phyloP scores from a whole-genome alignment of 1,284 basidiomycete species.

The Tilletia indica region DNA sequence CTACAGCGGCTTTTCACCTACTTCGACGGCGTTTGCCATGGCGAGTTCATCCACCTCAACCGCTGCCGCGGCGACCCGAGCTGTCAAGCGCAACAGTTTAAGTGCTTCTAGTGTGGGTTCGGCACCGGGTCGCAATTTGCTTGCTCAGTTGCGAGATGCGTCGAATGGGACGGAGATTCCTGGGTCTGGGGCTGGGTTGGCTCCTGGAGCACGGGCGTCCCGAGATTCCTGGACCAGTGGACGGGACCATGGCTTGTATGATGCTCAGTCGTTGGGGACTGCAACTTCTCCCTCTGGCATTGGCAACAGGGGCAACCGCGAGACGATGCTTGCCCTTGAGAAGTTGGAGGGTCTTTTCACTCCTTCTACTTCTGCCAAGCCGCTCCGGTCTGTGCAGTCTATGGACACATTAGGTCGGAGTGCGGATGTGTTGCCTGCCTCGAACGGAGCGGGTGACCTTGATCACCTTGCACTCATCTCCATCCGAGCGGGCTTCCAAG shows the following conservation, averaged over 20 bases:
- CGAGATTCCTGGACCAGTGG: conserved; percentile 13
- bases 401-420: not conserved
- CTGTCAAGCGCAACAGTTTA: conserved; percentile 14
- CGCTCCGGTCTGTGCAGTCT: not conserved
- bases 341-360: conserved; percentile 14
- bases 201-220: not conserved
- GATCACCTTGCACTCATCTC: conserved; percentile 38
- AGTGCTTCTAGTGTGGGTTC: not conserved
- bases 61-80: conserved; percentile 9
- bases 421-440: not conserved
- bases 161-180: not conserved
- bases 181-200: conserved; percentile 8
- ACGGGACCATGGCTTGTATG: conserved; percentile 4
- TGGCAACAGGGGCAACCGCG: not conserved
- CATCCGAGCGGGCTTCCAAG: conserved; percentile 45
- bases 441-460: conserved; percentile 1
- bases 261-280: not conserved
- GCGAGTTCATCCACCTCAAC: conserved; percentile 8
- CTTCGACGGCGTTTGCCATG: not conserved
- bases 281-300: not conserved
- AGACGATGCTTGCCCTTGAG: conserved; percentile 15
- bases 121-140: not conserved
- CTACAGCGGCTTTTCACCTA: not conserved
- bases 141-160: conserved; percentile 8
- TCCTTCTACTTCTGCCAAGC: not conserved